Percentiles rank a stretch among this genome's conserved stretches.
These are phyloP conservation scores for Chionographis japonica DNA, from an alignment of 106 monocot genomes.

Conservation along the genomic window DNA sequence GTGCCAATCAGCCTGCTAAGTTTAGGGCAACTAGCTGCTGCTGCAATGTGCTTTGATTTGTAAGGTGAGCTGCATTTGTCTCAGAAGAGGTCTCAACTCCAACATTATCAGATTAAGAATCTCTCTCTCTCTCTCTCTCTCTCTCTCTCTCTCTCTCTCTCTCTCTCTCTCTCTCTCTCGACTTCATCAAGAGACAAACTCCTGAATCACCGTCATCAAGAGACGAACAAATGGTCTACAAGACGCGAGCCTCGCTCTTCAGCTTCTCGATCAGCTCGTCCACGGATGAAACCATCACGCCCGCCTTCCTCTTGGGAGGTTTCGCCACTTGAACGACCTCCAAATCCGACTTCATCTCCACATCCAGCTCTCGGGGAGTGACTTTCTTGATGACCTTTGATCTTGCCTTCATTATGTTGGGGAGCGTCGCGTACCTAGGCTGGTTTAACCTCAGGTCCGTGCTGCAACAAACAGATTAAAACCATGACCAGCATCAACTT, in stretches of 20 bases:
- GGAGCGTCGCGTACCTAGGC: constrained; percentile 94
- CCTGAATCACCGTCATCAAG: too few species aligned
- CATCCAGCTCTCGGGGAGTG: constrained; percentile 68
- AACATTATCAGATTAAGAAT: too few species aligned
- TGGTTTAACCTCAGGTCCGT: constrained; percentile 95
- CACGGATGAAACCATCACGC: constrained; percentile 75
- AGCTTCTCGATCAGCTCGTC: constrained; percentile 90
- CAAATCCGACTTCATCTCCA: constrained; percentile 73
- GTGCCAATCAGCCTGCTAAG: too few species aligned
- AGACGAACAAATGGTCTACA: constrained; percentile 18
- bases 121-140: too few species aligned
- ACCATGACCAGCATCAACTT: background rate
- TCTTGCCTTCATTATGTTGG: constrained; percentile 99
- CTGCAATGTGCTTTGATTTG: too few species aligned
- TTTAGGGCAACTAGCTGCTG: too few species aligned
- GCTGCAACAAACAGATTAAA: constrained; percentile 37
- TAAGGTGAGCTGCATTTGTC: too few species aligned
- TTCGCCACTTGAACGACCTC: constrained; percentile 84
- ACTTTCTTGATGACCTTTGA: constrained; percentile 90
- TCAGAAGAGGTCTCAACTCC: too few species aligned
- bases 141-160: too few species aligned
- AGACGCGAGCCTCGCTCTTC: constrained; percentile 77
- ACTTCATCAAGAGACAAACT: too few species aligned
- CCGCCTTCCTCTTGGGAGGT: constrained; percentile 91
- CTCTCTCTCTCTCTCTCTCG: too few species aligned